Percentiles rank a stretch among this genome's conserved stretches.
Evolutionary conservation across 768 basidiomycete species (phyloP).

Genomic region (Hericium alpestre): DNA sequence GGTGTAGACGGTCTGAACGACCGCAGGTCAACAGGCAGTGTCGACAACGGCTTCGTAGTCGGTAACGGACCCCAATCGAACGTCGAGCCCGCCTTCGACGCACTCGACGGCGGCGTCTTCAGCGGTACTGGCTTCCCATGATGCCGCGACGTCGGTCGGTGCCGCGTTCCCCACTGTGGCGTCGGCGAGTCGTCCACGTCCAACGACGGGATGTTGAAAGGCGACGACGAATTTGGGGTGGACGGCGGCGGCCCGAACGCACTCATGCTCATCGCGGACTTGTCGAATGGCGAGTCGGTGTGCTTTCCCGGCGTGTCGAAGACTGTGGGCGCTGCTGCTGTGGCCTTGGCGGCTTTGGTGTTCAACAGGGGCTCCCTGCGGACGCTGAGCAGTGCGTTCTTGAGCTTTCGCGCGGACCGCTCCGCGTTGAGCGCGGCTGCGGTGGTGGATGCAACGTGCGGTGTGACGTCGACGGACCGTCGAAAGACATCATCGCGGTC

Average conservation of each 20-base stretch:
- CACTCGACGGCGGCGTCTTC: slow-evolving; percentile 16
- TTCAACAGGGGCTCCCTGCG: slow-evolving; percentile 63
- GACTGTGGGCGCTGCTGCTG: slow-evolving; percentile 19
- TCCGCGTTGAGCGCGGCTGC: slow-evolving; percentile 79
- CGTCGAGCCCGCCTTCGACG: slow-evolving; percentile 9
- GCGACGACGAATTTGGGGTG: background rate
- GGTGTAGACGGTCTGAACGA: slow-evolving; percentile 3
- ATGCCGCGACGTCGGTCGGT: slow-evolving; percentile 8
- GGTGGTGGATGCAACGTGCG: slow-evolving; percentile 61
- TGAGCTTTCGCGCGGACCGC: slow-evolving; percentile 58
- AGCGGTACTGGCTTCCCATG: slow-evolving; percentile 26
- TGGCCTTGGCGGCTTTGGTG: slow-evolving; percentile 29
- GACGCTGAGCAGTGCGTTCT: slow-evolving; percentile 49
- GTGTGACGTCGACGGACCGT: slow-evolving; percentile 28
- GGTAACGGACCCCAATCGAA: slow-evolving; percentile 62
- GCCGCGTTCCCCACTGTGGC: slow-evolving; percentile 3
- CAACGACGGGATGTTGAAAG: slow-evolving; percentile 4
- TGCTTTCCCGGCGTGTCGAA: slow-evolving; percentile 8
- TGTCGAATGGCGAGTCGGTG: background rate
- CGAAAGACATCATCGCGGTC: slow-evolving; percentile 3
- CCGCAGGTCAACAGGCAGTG: slow-evolving; percentile 9
- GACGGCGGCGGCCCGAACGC: background rate
- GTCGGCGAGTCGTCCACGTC: background rate
- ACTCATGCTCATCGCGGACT: background rate
- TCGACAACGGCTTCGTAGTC: slow-evolving; percentile 9